A percentile compares a stretch with the other conserved stretches of the same genome.
Conservation (phyloP, 1,139 yeast species). For the Hyphopichia khmerensis region DNA sequence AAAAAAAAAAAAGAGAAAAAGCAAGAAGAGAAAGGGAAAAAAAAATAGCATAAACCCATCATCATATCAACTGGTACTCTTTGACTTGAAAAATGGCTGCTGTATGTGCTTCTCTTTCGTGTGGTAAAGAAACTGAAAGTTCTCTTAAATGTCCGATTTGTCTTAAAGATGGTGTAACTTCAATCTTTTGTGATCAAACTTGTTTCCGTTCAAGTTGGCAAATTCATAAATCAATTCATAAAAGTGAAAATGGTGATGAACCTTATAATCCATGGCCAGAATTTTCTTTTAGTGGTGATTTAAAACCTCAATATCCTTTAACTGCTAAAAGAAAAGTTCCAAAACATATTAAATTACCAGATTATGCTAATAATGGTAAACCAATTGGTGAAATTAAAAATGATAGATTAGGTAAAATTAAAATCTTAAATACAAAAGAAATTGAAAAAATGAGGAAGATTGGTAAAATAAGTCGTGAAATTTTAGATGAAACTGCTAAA, state of each 20-base stretch:
- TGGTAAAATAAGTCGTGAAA: slow-evolving; percentile 77
- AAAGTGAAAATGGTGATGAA: slow-evolving; percentile 43
- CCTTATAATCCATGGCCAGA: slow-evolving; percentile 85
- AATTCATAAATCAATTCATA: slow-evolving; percentile 52
- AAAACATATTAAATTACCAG: slow-evolving; percentile 71
- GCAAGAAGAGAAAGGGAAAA: too few relatives aligned
- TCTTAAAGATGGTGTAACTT: slow-evolving; percentile 62
- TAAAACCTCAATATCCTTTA: slow-evolving; percentile 82
- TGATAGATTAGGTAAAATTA: slow-evolving; percentile 68
- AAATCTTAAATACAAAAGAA: slow-evolving; percentile 60
- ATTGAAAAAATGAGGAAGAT: slow-evolving; percentile 74
- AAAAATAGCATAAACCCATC: too few relatives aligned
- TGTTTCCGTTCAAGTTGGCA: slow-evolving; percentile 83
- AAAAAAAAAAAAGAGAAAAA: too few relatives aligned
- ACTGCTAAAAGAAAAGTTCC: slow-evolving; percentile 71
- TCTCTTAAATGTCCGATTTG: slow-evolving; percentile 89
- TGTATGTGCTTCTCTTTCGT: slow-evolving; percentile 70
- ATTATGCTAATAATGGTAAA: slow-evolving; percentile 78
- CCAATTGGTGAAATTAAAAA: slow-evolving; percentile 77
- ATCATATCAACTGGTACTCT: too few relatives aligned
- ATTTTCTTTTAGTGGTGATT: slow-evolving; percentile 67
- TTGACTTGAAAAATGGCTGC: slow-evolving; percentile 16
- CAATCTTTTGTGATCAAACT: slow-evolving; percentile 76
- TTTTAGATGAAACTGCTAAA: slow-evolving; percentile 83
- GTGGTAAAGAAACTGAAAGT: slow-evolving; percentile 80